Base-by-base conservation (phyloP, 2,329 filamentous ascomycete genomes). In the Fusarium solani-melongenae region DNA sequence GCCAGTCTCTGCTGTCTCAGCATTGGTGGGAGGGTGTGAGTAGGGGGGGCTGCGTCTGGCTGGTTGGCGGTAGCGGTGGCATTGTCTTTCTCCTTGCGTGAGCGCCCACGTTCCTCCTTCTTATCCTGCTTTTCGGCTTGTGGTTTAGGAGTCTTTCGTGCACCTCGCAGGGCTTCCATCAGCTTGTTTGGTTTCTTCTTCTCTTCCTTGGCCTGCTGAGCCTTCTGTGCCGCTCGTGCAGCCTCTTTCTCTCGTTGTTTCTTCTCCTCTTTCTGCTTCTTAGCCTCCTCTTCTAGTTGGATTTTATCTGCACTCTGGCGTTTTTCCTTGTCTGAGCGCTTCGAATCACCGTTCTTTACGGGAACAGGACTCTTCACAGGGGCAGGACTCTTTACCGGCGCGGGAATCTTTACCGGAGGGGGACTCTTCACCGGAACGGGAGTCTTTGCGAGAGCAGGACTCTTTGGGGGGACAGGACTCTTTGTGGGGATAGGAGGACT, bases 1-100 rank as follows among this genome's bases (percentile, higher is more conserved):
- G 38, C 62, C 55, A 65, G 63, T 65, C 41, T 53, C 56, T 60
- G 63, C 7, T 39, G 41, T 65, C 63, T 24, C 20, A 65, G 55
- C 29, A 58, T 65, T 41, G 56, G 33, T 41, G 63, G 63, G 14
- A 65, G 12, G 33, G 33, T 24, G 12, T 53, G 44, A 15, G 38
- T 6, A 20, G 15, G 33, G 5, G 33, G 41, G 8, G 55, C 20
- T 44, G 63, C 20, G 14, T 38, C 33, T 57, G n/a, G 14, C 20
- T 57, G 53, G 31, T 57, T 24, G 20, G 59, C 24, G 24, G 24
- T 36, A 4, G 62, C 39, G 6, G 55, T 57, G 7, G 53, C 38
- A 3, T 15, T 24, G 62, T 20, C 39, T 10, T 65, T 59, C 22
- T 65, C 63, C 15, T 61, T 65, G 39, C 38, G 36, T 12, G 55